Percentiles rank a stretch among this genome's conserved stretches.
Evolutionary conservation across 192 early-diverging fungal species (phyloP).

Genomic region (Coemansia sp.): DNA sequence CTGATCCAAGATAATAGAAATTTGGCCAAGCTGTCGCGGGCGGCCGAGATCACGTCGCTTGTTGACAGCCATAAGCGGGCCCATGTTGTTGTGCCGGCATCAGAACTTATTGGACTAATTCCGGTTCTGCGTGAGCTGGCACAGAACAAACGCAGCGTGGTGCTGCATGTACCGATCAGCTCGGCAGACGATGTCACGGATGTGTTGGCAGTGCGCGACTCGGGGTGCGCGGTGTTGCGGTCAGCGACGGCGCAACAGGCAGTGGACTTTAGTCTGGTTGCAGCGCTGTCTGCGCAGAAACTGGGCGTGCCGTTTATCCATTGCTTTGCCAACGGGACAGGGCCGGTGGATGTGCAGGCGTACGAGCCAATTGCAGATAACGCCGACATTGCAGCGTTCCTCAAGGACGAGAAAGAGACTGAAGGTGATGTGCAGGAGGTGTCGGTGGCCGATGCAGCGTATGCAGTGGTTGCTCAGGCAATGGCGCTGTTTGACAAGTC

Average conservation of each 20-base stretch:
- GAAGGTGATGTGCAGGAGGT: neutral
- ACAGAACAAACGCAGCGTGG: slow-evolving; percentile 22
- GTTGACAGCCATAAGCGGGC: neutral
- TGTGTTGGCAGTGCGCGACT: slow-evolving; percentile 72
- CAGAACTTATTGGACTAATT: slow-evolving; percentile 35
- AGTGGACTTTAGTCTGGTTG: slow-evolving; percentile 77
- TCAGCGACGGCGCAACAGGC: slow-evolving; percentile 77
- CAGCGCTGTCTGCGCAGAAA: slow-evolving; percentile 69
- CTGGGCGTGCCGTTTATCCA: slow-evolving; percentile 65
- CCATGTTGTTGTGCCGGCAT: slow-evolving; percentile 20
- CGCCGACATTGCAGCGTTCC: slow-evolving; percentile 45
- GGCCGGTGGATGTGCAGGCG: slow-evolving; percentile 33
- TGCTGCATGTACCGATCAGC: slow-evolving; percentile 32
- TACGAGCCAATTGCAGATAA: slow-evolving; percentile 34
- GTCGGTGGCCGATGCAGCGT: neutral
- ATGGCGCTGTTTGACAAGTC: slow-evolving; percentile 23
- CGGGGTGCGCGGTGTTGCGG: slow-evolving; percentile 75
- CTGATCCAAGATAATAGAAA: slow-evolving; percentile 11
- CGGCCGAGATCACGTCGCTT: slow-evolving; percentile 19
- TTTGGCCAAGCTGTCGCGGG: slow-evolving; percentile 20
- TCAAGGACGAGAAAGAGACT: slow-evolving; percentile 6
- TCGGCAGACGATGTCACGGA: slow-evolving; percentile 52
- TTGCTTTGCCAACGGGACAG: slow-evolving; percentile 52
- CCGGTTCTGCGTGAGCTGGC: slow-evolving; percentile 35
- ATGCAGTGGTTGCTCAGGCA: slow-evolving; percentile 18